phyloP scores from a whole-genome alignment of 805 yeast genomes.

The Starmerella davenportii region DNA sequence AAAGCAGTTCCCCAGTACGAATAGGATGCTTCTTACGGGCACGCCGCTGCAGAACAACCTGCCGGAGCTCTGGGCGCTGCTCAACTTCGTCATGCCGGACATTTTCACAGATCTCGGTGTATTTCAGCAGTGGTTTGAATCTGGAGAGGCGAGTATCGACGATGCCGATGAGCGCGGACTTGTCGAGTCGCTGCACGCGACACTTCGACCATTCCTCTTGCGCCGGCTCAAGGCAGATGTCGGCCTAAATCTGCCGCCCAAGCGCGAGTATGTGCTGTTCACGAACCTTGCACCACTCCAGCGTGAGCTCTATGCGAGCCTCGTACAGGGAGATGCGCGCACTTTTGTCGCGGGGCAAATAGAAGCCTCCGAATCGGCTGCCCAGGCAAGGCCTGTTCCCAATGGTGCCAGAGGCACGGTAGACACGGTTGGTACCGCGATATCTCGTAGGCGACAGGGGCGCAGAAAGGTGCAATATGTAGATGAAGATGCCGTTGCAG shows the following conservation, averaged over 20 bases:
- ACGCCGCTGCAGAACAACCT: slow-evolving; percentile 89
- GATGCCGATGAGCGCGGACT: slow-evolving; percentile 41
- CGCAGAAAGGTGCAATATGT: neutral
- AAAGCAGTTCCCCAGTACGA: slow-evolving; percentile 40
- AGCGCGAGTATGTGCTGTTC: slow-evolving; percentile 73
- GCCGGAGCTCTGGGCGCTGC: slow-evolving; percentile 76
- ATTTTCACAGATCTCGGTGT: slow-evolving; percentile 77
- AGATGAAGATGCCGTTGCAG: too few relatives aligned
- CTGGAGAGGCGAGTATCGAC: slow-evolving; percentile 36
- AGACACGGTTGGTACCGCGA: too few relatives aligned
- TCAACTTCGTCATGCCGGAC: slow-evolving; percentile 83
- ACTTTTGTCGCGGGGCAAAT: slow-evolving; percentile 19
- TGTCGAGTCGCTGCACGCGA: slow-evolving; percentile 64
- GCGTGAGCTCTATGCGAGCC: slow-evolving; percentile 37
- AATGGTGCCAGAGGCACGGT: neutral
- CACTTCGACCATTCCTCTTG: slow-evolving; percentile 70
- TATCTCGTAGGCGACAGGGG: too few relatives aligned
- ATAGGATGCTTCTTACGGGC: slow-evolving; percentile 76
- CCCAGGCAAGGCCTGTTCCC: neutral
- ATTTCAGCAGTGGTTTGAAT: slow-evolving; percentile 86
- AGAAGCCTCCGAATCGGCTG: too few relatives aligned
- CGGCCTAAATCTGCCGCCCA: slow-evolving; percentile 55
- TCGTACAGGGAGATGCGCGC: slow-evolving; percentile 27
- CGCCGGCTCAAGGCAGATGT: slow-evolving; percentile 68
- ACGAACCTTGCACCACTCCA: slow-evolving; percentile 50